Percentiles rank a stretch among this genome's conserved stretches.
Evolutionary conservation across 2,329 filamentous ascomycete species (phyloP).

Genomic region (Thermothelomyces thermophilus): DNA sequence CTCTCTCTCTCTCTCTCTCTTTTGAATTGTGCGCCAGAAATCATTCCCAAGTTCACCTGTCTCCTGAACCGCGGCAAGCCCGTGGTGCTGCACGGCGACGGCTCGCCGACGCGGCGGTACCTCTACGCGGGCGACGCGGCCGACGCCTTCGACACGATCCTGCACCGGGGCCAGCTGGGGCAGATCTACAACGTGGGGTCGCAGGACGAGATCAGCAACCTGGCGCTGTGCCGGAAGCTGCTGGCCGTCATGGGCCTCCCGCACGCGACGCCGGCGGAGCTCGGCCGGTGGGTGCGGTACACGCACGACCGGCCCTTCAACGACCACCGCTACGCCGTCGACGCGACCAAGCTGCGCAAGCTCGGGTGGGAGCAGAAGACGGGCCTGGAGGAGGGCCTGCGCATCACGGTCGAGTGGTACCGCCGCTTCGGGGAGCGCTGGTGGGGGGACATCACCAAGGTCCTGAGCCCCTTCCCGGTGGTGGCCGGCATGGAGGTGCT

Average conservation of each 20-base stretch:
- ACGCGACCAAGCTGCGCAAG: slow-evolving; percentile 58
- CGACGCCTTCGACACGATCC: slow-evolving; percentile 76
- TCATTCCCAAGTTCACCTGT: slow-evolving; percentile 76
- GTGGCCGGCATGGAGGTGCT: slow-evolving; percentile 50
- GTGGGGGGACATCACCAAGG: slow-evolving; percentile 67
- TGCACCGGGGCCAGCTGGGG: slow-evolving; percentile 67
- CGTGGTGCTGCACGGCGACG: slow-evolving; percentile 70
- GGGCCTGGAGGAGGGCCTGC: slow-evolving; percentile 56
- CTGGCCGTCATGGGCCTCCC: slow-evolving; percentile 54
- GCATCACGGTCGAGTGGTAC: slow-evolving; percentile 65
- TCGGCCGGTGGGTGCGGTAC: slow-evolving; percentile 63
- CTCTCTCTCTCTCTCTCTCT: neutral
- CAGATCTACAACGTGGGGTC: slow-evolving; percentile 81
- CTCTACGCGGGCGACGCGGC: slow-evolving; percentile 73
- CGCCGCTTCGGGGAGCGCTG: slow-evolving; percentile 56
- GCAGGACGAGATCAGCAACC: slow-evolving; percentile 68
- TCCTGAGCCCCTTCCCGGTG: slow-evolving; percentile 61
- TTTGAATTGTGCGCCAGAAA: slow-evolving; percentile 50
- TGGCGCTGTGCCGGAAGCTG: slow-evolving; percentile 59
- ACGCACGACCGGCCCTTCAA: slow-evolving; percentile 75
- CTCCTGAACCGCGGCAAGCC: slow-evolving; percentile 60
- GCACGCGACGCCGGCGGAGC: neutral
- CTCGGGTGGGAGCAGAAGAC: slow-evolving; percentile 67
- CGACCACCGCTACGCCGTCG: slow-evolving; percentile 65
- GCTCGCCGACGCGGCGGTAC: slow-evolving; percentile 66